Conservation (phyloP, 768 basidiomycete genomes). For the Serendipita indica region DNA sequence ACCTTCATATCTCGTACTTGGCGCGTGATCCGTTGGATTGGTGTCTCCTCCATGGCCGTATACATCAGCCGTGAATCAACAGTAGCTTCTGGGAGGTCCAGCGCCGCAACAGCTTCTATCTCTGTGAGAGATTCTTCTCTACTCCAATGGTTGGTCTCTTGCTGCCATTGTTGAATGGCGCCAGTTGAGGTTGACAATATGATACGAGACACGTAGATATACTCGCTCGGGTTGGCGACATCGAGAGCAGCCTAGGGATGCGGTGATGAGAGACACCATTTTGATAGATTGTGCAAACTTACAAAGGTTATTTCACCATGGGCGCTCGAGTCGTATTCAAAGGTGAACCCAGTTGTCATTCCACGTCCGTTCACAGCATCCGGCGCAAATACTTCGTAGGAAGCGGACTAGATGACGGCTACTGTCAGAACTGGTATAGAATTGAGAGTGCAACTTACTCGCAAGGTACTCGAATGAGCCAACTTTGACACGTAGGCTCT, state of each 20-base stretch:
- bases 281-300: slow-evolving; percentile 17
- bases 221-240: slow-evolving; percentile 27
- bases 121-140: slow-evolving; percentile 68
- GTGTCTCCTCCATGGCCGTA: slow-evolving; percentile 30
- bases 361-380: slow-evolving; percentile 34
- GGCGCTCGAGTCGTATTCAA: slow-evolving; percentile 47
- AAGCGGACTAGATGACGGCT: slow-evolving; percentile 31
- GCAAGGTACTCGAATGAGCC: slow-evolving; percentile 44
- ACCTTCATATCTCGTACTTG: slow-evolving; percentile 51
- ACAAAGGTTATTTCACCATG: slow-evolving; percentile 63
- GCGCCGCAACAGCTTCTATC: slow-evolving; percentile 48
- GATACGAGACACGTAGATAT: slow-evolving; percentile 28
- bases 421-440: not conserved
- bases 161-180: slow-evolving; percentile 59
- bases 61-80: slow-evolving; percentile 22
- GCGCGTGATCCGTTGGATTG: slow-evolving; percentile 35
- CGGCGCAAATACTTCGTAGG: slow-evolving; percentile 38
- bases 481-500: slow-evolving; percentile 44
- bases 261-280: slow-evolving; percentile 1
- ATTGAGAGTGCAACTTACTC: slow-evolving; percentile 29
- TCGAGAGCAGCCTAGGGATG: slow-evolving; percentile 37
- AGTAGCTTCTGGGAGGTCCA: slow-evolving; percentile 59
- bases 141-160: slow-evolving; percentile 47
- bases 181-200: slow-evolving; percentile 61
- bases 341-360: slow-evolving; percentile 35